Evolutionary conservation across 306 rosid species (phyloP).

Genomic region (Vigna nakashimae): DNA sequence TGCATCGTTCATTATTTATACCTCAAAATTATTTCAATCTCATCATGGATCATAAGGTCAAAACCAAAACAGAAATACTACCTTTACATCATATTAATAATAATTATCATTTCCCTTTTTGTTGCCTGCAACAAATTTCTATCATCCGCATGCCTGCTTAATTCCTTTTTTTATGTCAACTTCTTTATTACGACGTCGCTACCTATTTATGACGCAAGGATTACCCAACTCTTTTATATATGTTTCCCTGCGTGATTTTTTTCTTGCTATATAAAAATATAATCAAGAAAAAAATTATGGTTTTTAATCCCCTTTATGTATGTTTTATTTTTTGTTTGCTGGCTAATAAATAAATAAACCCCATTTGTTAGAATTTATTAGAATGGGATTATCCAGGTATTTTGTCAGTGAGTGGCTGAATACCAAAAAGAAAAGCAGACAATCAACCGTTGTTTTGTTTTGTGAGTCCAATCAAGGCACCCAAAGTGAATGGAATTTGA

Average conservation of each 20-base stretch:
- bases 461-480: conserved; percentile 26
- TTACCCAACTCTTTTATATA: not conserved
- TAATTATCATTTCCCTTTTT: conserved; percentile 1
- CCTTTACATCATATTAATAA: not conserved
- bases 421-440: conserved; percentile 39
- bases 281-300: not conserved
- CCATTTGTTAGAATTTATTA: not conserved
- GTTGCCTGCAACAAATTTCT: not conserved
- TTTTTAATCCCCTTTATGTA: too few relatives aligned
- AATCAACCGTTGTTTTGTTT: conserved; percentile 38
- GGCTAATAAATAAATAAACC: too few relatives aligned
- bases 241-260: not conserved
- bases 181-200: conserved; percentile 19
- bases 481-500: conserved; percentile 55
- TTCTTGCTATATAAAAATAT: not conserved
- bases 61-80: conserved; percentile 4
- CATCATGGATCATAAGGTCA: conserved; percentile 12
- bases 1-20: conserved; percentile 22
- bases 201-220: conserved; percentile 29
- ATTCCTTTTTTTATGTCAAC: not conserved
- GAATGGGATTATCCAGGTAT: conserved; percentile 43
- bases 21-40: not conserved
- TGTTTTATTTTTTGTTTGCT: too few relatives aligned
- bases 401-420: conserved; percentile 55
- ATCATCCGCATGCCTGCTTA: not conserved